Conservation (phyloP, 257 asterid genomes). For the Ilex asprella region DNA sequence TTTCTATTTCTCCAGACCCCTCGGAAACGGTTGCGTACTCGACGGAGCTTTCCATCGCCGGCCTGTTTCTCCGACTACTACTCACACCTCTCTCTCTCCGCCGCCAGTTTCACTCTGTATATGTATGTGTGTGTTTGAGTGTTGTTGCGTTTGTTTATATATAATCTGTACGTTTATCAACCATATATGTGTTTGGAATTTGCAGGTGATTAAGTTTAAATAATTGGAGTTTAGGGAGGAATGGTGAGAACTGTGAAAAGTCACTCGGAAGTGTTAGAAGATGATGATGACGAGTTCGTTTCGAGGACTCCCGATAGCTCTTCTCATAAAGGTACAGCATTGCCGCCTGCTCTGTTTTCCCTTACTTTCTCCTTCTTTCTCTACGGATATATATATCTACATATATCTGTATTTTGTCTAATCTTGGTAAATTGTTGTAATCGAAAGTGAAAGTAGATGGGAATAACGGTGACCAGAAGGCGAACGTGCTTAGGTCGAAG, state of each 20-base stretch:
- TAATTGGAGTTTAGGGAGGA: background rate
- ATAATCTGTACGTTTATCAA: background rate
- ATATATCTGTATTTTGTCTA: background rate
- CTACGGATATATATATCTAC: background rate
- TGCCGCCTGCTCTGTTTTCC: background rate
- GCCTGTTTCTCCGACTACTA: no score
- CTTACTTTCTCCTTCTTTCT: no score
- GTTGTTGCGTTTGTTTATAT: no score
- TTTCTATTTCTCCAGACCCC: no score
- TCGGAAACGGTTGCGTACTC: no score
- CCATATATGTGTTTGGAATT: conserved; percentile 3
- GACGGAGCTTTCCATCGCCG: no score
- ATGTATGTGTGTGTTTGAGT: no score
- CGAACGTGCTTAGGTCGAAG: conserved; percentile 49
- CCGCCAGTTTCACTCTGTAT: no score
- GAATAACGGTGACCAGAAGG: conserved; percentile 45
- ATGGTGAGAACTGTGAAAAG: conserved; percentile 39
- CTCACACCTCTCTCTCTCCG: no score
- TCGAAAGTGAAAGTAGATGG: conserved; percentile 38
- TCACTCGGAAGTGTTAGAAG: conserved; percentile 42
- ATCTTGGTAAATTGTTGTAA: background rate
- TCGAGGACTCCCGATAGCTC: conserved; percentile 37
- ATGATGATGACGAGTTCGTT: conserved; percentile 25
- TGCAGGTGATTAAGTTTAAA: background rate
- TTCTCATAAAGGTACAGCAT: conserved; percentile 35